Conservation (phyloP, 208 protist genomes). For the Trypanosoma boissoni region DNA sequence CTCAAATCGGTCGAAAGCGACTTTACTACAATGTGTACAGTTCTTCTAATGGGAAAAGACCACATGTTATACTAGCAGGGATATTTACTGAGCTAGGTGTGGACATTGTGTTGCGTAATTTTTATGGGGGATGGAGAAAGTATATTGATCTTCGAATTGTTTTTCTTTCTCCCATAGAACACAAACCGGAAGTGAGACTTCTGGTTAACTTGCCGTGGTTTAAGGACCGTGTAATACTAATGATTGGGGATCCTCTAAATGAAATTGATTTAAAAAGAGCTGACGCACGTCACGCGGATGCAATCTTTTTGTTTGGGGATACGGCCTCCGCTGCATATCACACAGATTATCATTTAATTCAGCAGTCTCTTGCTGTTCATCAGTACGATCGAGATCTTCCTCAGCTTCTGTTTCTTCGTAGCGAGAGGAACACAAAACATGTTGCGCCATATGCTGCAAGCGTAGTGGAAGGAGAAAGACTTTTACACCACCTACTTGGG, state of each 20-base stretch:
- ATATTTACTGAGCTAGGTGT: constrained; percentile 56
- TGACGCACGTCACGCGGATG: constrained; percentile 58
- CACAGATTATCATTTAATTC: constrained; percentile 68
- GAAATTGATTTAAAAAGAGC: constrained; percentile 53
- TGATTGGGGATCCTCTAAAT: constrained; percentile 62
- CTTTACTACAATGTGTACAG: constrained; percentile 57
- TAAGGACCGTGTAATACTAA: constrained; percentile 62
- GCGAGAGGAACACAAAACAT: constrained; percentile 51
- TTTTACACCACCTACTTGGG: constrained; percentile 66
- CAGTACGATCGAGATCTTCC: constrained; percentile 67
- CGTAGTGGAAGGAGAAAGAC: constrained; percentile 66
- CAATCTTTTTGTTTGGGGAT: constrained; percentile 82
- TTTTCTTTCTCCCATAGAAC: constrained; percentile 57
- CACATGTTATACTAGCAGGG: constrained; percentile 78
- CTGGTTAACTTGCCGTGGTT: constrained; percentile 68
- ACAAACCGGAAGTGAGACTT: constrained; percentile 53
- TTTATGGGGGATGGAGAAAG: constrained; percentile 77
- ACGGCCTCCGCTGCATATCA: constrained; percentile 68
- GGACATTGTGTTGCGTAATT: constrained; percentile 70
- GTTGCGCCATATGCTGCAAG: constrained; percentile 62
- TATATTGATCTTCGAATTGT: constrained; percentile 74
- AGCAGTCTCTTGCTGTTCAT: constrained; percentile 58
- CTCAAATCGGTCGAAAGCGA: constrained; percentile 31
- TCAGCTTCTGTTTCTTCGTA: constrained; percentile 73
- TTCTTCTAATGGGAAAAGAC: constrained; percentile 27